Conservation (phyloP, 768 basidiomycete species). For the Phanerochaete sordida region DNA sequence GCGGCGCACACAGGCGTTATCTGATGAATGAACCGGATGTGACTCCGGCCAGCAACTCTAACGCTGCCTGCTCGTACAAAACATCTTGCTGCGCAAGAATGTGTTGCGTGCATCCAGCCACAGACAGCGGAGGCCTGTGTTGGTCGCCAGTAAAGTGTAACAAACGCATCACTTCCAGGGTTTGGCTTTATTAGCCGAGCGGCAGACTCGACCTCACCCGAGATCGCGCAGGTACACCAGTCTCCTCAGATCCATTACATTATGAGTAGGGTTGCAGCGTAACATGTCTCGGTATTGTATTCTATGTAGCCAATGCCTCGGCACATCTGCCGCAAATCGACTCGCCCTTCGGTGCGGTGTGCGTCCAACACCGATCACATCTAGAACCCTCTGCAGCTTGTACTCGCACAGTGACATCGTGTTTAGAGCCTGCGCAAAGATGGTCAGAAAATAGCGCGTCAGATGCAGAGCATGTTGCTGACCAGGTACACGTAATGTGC, state of each 20-base stretch:
- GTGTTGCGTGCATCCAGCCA: slow-evolving; percentile 9
- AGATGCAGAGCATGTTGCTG: no score
- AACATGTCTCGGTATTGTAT: no score
- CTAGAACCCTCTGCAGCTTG: slow-evolving; percentile 58
- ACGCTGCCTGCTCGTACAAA: slow-evolving; percentile 5
- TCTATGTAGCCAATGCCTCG: slow-evolving; percentile 17
- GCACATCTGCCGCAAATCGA: slow-evolving; percentile 66
- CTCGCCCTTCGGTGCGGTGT: slow-evolving; percentile 47
- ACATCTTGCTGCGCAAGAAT: slow-evolving; percentile 9
- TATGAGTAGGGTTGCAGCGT: neutral
- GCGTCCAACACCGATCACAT: slow-evolving; percentile 93
- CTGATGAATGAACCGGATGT: slow-evolving; percentile 10
- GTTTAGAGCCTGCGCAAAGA: slow-evolving; percentile 14
- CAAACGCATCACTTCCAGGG: neutral
- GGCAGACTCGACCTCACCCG: neutral
- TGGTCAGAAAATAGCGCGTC: neutral
- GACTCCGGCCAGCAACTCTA: slow-evolving; percentile 10
- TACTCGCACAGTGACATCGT: slow-evolving; percentile 46
- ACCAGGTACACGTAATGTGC: neutral
- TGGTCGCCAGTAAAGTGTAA: neutral
- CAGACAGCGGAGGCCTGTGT: neutral
- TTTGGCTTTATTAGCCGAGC: slow-evolving; percentile 2
- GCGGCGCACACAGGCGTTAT: slow-evolving; percentile 11
- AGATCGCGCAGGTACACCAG: neutral
- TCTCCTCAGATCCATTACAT: neutral